phyloP scores from a whole-genome alignment of 192 early-diverging fungal genomes.

The Pilaira anomala region DNA sequence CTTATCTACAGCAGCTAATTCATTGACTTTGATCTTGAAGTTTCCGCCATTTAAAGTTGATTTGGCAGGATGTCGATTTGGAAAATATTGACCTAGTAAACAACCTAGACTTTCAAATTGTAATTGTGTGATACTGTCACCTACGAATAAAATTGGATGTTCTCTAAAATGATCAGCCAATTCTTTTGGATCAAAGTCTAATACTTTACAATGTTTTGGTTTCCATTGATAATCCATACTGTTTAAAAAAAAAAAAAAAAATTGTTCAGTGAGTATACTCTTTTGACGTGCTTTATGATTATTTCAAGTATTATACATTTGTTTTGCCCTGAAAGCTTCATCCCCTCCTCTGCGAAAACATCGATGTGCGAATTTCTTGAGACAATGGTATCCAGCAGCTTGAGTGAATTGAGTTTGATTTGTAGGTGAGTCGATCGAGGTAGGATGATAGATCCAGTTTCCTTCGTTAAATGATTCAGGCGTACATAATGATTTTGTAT shows the following conservation, averaged over 20 bases:
- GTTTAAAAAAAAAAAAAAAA: not conserved
- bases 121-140: constrained; percentile 35
- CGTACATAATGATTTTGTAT: constrained; percentile 22
- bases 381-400: constrained; percentile 21
- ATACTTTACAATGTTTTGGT: constrained; percentile 21
- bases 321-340: constrained; percentile 21
- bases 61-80: not conserved
- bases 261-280: too few relatives aligned
- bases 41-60: constrained; percentile 10
- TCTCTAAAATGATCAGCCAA: constrained; percentile 26
- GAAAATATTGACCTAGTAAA: constrained; percentile 22
- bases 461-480: constrained; percentile 28
- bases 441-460: constrained; percentile 22
- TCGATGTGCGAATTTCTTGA: constrained; percentile 21
- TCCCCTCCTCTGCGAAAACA: constrained; percentile 21
- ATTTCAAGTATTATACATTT: constrained; percentile 16
- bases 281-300: too few relatives aligned
- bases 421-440: not conserved
- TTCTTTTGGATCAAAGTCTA: constrained; percentile 14
- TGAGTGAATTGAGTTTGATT: constrained; percentile 2
- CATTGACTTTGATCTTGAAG: constrained; percentile 5
- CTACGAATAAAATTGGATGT: constrained; percentile 33
- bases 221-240: constrained; percentile 33
- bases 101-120: constrained; percentile 34
- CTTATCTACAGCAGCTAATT: not conserved